These are phyloP conservation scores for Fusarium foetens DNA, from an alignment of 2,329 filamentous ascomycete genomes.

Conservation along the genomic window DNA sequence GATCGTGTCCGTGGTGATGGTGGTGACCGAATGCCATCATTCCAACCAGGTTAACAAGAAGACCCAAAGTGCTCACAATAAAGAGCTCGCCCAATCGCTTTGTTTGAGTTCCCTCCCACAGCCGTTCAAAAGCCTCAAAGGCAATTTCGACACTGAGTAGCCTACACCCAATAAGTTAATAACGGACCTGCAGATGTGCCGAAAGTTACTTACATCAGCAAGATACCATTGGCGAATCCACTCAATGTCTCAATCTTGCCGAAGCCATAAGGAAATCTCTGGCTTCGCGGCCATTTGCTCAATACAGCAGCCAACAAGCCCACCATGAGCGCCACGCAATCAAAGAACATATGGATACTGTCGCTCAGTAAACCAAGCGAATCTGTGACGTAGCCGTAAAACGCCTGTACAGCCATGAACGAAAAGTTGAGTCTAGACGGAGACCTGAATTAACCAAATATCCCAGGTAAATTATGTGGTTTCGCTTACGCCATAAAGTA, in stretches of 20 bases:
- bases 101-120: slow-evolving; percentile 85
- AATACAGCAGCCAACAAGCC: slow-evolving; percentile 92
- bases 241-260: slow-evolving; percentile 97
- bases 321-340: slow-evolving; percentile 91
- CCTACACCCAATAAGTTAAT: slow-evolving; percentile 55
- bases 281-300: slow-evolving; percentile 94
- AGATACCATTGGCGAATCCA: slow-evolving; percentile 95
- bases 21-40: slow-evolving; percentile 85
- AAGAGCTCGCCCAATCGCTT: slow-evolving; percentile 87
- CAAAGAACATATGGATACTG: slow-evolving; percentile 99
- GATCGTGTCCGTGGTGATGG: slow-evolving; percentile 66
- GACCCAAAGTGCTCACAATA: slow-evolving; percentile 84
- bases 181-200: background rate
- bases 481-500: slow-evolving; percentile 88
- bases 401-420: slow-evolving; percentile 95
- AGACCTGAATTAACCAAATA: slow-evolving; percentile 20
- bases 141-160: slow-evolving; percentile 96
- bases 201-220: slow-evolving; percentile 75
- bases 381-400: slow-evolving; percentile 93
- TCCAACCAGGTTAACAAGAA: slow-evolving; percentile 91
- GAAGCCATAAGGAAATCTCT: slow-evolving; percentile 92
- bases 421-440: slow-evolving; percentile 81
- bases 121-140: slow-evolving; percentile 89
- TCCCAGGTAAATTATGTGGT: background rate
- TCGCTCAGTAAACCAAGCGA: slow-evolving; percentile 95